Evolutionary conservation across 176 grass and related monocot species (phyloP).

Genomic region (Miscanthus lutarioriparius): DNA sequence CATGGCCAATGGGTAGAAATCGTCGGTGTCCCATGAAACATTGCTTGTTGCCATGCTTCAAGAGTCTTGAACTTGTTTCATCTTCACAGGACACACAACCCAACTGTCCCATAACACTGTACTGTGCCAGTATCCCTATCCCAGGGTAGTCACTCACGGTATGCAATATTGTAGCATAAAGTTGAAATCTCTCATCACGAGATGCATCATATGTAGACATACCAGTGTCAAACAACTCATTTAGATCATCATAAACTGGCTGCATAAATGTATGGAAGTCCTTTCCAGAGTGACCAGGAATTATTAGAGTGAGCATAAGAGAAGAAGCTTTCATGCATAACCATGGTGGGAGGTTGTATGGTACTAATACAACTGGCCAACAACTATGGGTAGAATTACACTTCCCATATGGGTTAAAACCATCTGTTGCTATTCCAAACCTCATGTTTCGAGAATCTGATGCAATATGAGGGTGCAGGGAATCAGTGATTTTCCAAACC

Average conservation of each 20-base stretch:
- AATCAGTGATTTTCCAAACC: neutral
- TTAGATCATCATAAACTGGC: slow-evolving; percentile 9
- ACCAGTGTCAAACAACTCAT: no score
- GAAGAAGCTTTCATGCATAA: slow-evolving; percentile 6
- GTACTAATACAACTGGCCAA: slow-evolving; percentile 8
- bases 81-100: no score
- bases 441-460: neutral
- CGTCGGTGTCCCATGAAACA: no score
- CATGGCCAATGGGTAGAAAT: no score
- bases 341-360: slow-evolving; percentile 18
- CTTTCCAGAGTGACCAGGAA: neutral
- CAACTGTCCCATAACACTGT: neutral
- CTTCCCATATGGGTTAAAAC: neutral
- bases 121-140: no score
- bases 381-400: neutral
- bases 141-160: no score
- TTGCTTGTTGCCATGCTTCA: no score
- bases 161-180: no score
- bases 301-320: slow-evolving; percentile 2
- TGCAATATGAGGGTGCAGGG: neutral
- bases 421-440: slow-evolving; percentile 7
- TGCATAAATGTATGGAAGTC: slow-evolving; percentile 22
- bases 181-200: no score
- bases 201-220: no score
- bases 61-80: no score